Base-by-base conservation (phyloP, 148 eudicot species). In the Rhododendron williamsianum region DNA sequence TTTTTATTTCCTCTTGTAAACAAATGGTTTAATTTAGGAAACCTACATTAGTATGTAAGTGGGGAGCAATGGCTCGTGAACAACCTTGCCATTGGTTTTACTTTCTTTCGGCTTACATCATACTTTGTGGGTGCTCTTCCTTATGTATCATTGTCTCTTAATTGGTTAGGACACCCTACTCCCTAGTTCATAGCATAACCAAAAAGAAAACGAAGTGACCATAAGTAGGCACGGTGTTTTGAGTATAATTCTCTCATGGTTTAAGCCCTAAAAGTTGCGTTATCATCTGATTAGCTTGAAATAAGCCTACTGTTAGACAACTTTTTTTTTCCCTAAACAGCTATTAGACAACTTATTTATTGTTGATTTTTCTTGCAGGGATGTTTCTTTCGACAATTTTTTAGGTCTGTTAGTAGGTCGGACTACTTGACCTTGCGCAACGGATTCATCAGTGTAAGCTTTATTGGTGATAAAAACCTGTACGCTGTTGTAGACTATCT, bases 381-480 rank as follows among this genome's bases (percentile, higher is more conserved):
- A 84, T 96, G 99, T 86, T 96, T 96, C 88, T 87, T 95, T 83
- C 93, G 97, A 67, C 99, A 96, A 90, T 94, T 96, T 83, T 94
- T 89, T 86, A 91, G 84, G 89, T 96, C 99, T 60, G 98, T 96
- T 85, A 91, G 89, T 25, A 96, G 81, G 91, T 90, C 98, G 38
- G 99, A 96, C 88, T 96, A 96, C 89, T 54, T 96, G 88, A 91
- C 98, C 86, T 87, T 96, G 87, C 95, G 99, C 23, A 93, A 96
- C 81, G 99, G 96, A 76, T 96, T 96, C 89, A 93, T 96, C 78
- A 89, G 85, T 21, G 99, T 96, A 89, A 94, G 99, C 88, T 81
- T 60, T 85, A 19, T 27, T 54, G 46, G 9, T n/a, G 7, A 4
- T 12, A 56, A 56, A 25, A 41, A 63, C 82, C 52, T 35, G 43